A percentile compares a stretch with the other conserved stretches of the same genome.
Evolutionary conservation across 2,329 filamentous ascomycete genomes (phyloP).

Genomic region (Penicillium corylophilum): DNA sequence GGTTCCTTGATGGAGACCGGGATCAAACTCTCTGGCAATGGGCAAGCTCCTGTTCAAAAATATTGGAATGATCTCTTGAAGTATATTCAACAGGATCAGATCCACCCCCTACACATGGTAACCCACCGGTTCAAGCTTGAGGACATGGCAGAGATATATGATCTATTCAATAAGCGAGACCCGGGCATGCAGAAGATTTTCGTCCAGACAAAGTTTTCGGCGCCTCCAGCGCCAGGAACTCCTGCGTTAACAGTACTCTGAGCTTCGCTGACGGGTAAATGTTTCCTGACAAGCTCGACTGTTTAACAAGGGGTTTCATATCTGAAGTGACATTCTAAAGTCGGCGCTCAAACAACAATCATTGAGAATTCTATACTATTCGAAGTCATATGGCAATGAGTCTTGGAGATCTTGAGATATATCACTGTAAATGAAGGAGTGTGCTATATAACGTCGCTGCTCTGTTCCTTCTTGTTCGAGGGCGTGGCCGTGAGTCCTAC

Average conservation of each 20-base stretch:
- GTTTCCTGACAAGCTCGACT: neutral
- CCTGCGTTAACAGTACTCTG: neutral
- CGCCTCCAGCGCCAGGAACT: constrained; percentile 38
- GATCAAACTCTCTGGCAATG: constrained; percentile 68
- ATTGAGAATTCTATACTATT: neutral
- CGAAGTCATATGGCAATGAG: neutral
- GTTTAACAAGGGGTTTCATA: neutral
- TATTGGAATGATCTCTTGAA: constrained; percentile 78
- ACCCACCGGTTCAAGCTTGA: constrained; percentile 73
- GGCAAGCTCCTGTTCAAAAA: constrained; percentile 70
- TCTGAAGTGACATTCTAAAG: neutral
- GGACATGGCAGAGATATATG: constrained; percentile 66
- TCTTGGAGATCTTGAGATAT: neutral
- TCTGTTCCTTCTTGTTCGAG: neutral
- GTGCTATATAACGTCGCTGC: neutral
- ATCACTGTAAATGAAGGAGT: neutral
- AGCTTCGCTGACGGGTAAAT: neutral
- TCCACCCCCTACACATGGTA: constrained; percentile 76
- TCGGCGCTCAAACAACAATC: neutral
- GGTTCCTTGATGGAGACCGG: constrained; percentile 81
- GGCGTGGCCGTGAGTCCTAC: no score
- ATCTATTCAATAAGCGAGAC: constrained; percentile 55
- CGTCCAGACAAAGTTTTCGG: constrained; percentile 58
- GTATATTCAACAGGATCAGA: constrained; percentile 63
- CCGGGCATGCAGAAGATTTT: constrained; percentile 77